Evolutionary conservation across 1,284 basidiomycete species (phyloP), one percentile per base, ranked within the genome.

Genomic region (Moesziomyces sp.): DNA sequence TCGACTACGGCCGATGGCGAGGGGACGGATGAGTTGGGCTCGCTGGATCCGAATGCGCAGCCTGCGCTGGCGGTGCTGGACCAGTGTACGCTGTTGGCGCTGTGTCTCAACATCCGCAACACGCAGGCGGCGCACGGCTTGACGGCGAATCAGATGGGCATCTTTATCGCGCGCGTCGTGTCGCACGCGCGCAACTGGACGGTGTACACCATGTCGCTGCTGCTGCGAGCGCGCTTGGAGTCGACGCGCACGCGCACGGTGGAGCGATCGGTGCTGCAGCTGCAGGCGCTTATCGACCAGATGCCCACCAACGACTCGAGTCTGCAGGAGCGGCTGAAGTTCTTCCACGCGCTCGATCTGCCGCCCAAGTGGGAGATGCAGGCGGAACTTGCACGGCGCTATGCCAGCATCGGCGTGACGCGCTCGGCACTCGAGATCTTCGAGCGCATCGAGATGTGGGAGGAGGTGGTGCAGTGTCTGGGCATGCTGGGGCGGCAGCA

Each of bases 21-120:
- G 47, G 66, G 72, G 44, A 23, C 75, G 86, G 18, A 84, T 83
- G 26, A 83, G 85, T 52, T 86, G 85, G 3, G 73, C 81, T 1
- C 91, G 79, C 86, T 98, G 60, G 89, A 96, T 83, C 94, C 94
- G 0, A 87, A 90, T 6, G 86, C 89, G 14, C 97, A 97, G 82
- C 94, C 94, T 0, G 50, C 79, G 6, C 58, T 84, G 1, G 69
- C 77, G 2, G 79, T 80, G 3, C 66, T 82, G 7, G 82, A 84
- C 50, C 80, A 83, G 54, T 81, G 74, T 58, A 76, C 73, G 11
- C 70, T 84, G 30, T 75, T 84, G 7, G 81, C 79, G 2, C 76
- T 84, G 40, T 82, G 76, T 45, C 75, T 84, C 44, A 79, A 81
- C 65, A 78, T 83, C 53, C 65, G 75, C 58, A 83, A 83, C 64